A percentile compares a stretch with the other conserved stretches of the same genome.
phyloP scores from a whole-genome alignment of 345 rosid species.

The Eucalyptus viminalis region DNA sequence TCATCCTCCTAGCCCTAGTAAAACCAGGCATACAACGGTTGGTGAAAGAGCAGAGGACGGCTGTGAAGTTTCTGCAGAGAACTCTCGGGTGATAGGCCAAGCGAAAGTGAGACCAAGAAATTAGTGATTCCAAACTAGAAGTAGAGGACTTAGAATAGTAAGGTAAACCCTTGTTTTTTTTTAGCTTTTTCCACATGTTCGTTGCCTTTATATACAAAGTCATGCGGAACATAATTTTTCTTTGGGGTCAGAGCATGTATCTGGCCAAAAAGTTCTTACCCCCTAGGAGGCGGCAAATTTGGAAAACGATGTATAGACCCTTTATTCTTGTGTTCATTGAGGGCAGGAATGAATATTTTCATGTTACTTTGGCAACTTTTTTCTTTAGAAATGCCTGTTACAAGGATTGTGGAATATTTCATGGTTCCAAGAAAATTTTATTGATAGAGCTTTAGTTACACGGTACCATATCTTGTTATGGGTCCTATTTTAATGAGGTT shows the following conservation, averaged over 20 bases:
- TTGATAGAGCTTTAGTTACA: not conserved
- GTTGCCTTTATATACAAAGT: slow-evolving; percentile 7
- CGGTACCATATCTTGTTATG: not conserved
- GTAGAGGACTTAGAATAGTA: not conserved
- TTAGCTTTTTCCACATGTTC: not conserved
- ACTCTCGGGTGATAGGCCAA: not conserved
- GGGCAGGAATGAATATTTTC: not conserved
- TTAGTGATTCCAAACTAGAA: not conserved
- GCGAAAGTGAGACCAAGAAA: not conserved
- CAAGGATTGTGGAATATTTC: not conserved
- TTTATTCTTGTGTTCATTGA: not conserved
- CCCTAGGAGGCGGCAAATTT: not conserved
- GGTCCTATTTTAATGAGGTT: not conserved
- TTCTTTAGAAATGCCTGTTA: not conserved
- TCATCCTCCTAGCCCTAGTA: not conserved
- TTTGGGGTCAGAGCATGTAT: not conserved
- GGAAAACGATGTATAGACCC: not conserved
- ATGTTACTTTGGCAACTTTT: not conserved
- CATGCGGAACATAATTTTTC: not conserved
- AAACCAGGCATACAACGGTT: not conserved
- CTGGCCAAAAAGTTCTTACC: not conserved
- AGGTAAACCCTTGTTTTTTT: not conserved
- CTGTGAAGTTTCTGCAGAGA: not conserved
- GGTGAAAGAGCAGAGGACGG: not conserved
- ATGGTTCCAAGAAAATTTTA: not conserved